Percentiles rank a stretch among this genome's conserved stretches.
Evolutionary conservation across 2,329 filamentous ascomycete species (phyloP).

Genomic region (Pezizomycotina sp.): DNA sequence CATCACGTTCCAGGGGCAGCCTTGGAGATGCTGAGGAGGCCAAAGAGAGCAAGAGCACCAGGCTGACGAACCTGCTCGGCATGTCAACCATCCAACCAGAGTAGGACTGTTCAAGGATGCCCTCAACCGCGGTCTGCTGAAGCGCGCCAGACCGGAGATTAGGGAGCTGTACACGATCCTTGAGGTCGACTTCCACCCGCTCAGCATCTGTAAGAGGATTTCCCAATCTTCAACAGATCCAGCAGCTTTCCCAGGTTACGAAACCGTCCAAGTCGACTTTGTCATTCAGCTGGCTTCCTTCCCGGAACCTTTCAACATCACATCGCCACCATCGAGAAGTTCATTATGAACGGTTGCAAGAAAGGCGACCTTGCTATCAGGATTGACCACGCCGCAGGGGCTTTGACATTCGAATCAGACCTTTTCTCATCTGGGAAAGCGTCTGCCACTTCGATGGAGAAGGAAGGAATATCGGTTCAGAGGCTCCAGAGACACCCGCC

Average conservation of each 20-base stretch:
- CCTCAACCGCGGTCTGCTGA: constrained; percentile 81
- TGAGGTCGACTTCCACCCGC: constrained; percentile 95
- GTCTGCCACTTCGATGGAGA: constrained; percentile 70
- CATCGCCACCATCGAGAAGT: constrained; percentile 87
- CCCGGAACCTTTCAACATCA: constrained; percentile 90
- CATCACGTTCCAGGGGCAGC: constrained; percentile 82
- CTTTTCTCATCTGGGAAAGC: constrained; percentile 96
- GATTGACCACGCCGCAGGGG: constrained; percentile 85
- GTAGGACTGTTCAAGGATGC: constrained; percentile 88
- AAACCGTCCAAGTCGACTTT: constrained; percentile 87
- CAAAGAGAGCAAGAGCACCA: constrained; percentile 96
- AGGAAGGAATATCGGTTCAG: constrained; percentile 69
- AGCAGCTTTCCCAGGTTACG: constrained; percentile 98
- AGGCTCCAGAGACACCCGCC: constrained; percentile 92
- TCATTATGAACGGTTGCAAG: constrained; percentile 99
- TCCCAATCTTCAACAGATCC: constrained; percentile 95
- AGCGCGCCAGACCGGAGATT: constrained; percentile 85
- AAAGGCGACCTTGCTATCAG: constrained; percentile 95
- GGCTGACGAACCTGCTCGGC: constrained; percentile 84
- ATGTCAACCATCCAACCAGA: constrained; percentile 85
- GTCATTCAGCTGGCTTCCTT: constrained; percentile 89
- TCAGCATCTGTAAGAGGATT: constrained; percentile 98
- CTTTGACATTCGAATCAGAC: constrained; percentile 93
- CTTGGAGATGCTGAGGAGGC: constrained; percentile 94
- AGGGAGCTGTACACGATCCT: constrained; percentile 95